Conservation (phyloP, 1,284 basidiomycete genomes). For the Xerocomus minutiporus region DNA sequence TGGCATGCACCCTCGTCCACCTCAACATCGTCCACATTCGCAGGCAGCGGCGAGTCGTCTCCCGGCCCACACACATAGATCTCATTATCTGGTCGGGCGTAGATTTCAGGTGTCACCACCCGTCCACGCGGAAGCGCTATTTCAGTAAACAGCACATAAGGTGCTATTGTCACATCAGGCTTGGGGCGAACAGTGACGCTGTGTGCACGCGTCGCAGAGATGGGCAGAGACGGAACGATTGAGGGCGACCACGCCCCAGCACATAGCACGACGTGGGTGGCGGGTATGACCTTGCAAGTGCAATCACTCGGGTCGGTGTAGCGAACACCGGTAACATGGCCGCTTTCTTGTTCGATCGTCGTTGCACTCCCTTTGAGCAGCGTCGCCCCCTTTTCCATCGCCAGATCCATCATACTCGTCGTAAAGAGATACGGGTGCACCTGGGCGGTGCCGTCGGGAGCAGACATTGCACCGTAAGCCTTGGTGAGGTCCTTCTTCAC, state of each 20-base stretch:
- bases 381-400: conserved; percentile 50
- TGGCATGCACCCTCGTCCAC: conserved; percentile 54
- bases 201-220: conserved; percentile 60
- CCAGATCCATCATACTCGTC: conserved; percentile 67
- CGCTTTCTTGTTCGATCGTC: conserved; percentile 37
- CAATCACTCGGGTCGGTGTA: conserved; percentile 40
- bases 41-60: conserved; percentile 55
- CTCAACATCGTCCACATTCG: conserved; percentile 56
- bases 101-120: conserved; percentile 57
- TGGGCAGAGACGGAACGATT: conserved; percentile 48
- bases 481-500: conserved; percentile 56
- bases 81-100: conserved; percentile 63
- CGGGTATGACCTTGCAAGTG: conserved; percentile 38
- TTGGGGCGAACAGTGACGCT: conserved; percentile 57
- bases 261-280: conserved; percentile 68
- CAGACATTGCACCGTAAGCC: conserved; percentile 57
- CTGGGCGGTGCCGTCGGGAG: conserved; percentile 63
- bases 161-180: conserved; percentile 44
- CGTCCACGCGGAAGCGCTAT: conserved; percentile 37
- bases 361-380: conserved; percentile 45
- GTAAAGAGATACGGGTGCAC: conserved; percentile 82
- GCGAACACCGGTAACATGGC: conserved; percentile 50
- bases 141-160: conserved; percentile 66
- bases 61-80: conserved; percentile 69
- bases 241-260: conserved; percentile 86